A percentile compares a stretch with the other conserved stretches of the same genome.
Conservation (phyloP, 331 rosid species). For the Spiraea crenata region DNA sequence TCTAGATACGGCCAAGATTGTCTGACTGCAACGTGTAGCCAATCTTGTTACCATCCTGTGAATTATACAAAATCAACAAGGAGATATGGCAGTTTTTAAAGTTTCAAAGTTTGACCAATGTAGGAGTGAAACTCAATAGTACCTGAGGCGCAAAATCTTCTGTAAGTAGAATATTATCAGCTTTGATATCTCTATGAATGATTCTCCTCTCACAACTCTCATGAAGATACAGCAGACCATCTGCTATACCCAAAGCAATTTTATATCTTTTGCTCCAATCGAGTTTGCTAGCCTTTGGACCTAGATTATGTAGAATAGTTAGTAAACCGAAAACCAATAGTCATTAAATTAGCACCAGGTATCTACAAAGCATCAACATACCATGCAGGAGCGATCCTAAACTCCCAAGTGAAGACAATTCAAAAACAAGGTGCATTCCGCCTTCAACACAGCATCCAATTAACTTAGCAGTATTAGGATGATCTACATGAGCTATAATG, state of each 20-base stretch:
- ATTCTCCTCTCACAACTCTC: constrained; percentile 66
- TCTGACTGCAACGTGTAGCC: not conserved
- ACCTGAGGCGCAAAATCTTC: constrained; percentile 82
- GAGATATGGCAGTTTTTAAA: not conserved
- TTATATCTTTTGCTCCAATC: constrained; percentile 73
- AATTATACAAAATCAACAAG: not conserved
- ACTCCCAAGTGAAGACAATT: constrained; percentile 66
- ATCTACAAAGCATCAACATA: constrained; percentile 19
- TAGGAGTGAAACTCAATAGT: constrained; percentile 7
- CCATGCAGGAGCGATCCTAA: constrained; percentile 77
- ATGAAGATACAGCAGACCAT: constrained; percentile 77
- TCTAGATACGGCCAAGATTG: not conserved
- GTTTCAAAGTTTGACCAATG: not conserved
- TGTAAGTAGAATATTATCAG: constrained; percentile 72
- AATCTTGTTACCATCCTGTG: not conserved
- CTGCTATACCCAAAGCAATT: constrained; percentile 62
- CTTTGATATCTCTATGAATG: constrained; percentile 80
- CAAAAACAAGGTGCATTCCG: constrained; percentile 68
- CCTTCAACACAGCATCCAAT: constrained; percentile 70
- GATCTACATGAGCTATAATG: constrained; percentile 64
- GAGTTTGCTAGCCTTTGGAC: constrained; percentile 38
- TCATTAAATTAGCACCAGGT: constrained; percentile 15
- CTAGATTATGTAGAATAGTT: constrained; percentile 30
- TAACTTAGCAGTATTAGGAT: constrained; percentile 69
- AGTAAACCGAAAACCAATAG: constrained; percentile 17